Percentiles rank a stretch among this genome's conserved stretches.
These are phyloP conservation scores for Skeletonema grethae DNA, from an alignment of 108 stramenopile species.

Conservation along the genomic window DNA sequence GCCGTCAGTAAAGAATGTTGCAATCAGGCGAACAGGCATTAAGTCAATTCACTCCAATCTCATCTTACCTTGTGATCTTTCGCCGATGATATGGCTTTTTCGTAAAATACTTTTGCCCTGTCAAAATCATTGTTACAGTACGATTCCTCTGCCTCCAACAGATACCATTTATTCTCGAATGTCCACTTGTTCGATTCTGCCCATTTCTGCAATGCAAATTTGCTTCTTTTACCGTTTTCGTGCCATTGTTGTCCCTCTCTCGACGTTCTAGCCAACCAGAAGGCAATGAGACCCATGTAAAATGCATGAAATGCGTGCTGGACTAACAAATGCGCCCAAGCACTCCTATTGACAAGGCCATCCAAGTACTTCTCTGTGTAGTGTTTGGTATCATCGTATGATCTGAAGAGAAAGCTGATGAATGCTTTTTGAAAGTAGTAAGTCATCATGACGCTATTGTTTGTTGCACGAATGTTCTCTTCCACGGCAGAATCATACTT, in stretches of 20 bases:
- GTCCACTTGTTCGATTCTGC: conserved; percentile 1
- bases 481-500: neutral
- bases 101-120: too few relatives aligned
- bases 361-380: too few relatives aligned
- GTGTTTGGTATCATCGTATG: too few relatives aligned
- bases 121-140: neutral
- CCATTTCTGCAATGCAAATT: neutral
- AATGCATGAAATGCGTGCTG: too few relatives aligned
- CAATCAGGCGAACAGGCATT: too few relatives aligned
- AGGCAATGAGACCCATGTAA: neutral
- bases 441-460: neutral
- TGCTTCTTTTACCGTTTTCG: neutral
- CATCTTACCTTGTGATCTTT: too few relatives aligned
- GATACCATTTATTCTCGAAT: conserved; percentile 9
- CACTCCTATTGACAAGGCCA: too few relatives aligned
- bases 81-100: too few relatives aligned
- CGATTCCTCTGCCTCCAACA: conserved; percentile 1
- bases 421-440: neutral
- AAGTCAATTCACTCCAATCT: too few relatives aligned
- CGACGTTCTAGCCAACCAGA: conserved; percentile 7
- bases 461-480: neutral
- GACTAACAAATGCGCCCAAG: too few relatives aligned
- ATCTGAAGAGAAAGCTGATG: too few relatives aligned
- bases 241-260: neutral
- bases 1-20: too few relatives aligned